Conservation (phyloP, 345 rosid genomes). For the Microthlaspi erraticum region DNA sequence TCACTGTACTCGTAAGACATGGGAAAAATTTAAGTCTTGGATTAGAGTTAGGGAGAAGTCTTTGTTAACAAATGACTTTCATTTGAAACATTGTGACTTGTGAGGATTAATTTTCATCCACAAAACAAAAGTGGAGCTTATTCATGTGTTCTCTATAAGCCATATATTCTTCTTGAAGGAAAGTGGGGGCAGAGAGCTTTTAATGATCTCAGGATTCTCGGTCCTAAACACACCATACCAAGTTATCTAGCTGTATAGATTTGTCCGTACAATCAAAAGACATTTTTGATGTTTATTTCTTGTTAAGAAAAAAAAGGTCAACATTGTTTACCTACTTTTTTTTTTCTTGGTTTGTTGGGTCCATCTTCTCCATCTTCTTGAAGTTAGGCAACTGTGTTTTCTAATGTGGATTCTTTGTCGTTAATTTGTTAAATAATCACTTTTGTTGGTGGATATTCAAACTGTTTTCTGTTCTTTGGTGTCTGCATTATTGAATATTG, state of each 20-base stretch:
- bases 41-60: slow-evolving; percentile 25
- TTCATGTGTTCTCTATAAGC: slow-evolving; percentile 43
- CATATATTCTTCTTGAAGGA: slow-evolving; percentile 21
- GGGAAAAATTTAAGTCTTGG: slow-evolving; percentile 6
- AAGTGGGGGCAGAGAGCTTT: slow-evolving; percentile 31
- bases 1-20: not conserved
- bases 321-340: slow-evolving; percentile 40
- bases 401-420: slow-evolving; percentile 26
- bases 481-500: slow-evolving; percentile 21
- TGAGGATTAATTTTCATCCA: slow-evolving; percentile 25
- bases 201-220: slow-evolving; percentile 19
- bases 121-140: slow-evolving; percentile 15
- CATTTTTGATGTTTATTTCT: slow-evolving; percentile 22
- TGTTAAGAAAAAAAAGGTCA: slow-evolving; percentile 39
- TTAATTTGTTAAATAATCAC: slow-evolving; percentile 25
- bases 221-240: slow-evolving; percentile 43
- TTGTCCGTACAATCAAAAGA: slow-evolving; percentile 43
- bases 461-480: slow-evolving; percentile 15
- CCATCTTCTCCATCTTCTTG: slow-evolving; percentile 21
- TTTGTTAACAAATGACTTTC: slow-evolving; percentile 15
- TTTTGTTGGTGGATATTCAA: slow-evolving; percentile 34
- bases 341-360: slow-evolving; percentile 34
- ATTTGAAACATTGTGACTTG: slow-evolving; percentile 5
- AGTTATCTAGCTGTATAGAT: slow-evolving; percentile 47
- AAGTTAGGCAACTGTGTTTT: slow-evolving; percentile 40